These are phyloP conservation scores for Alternaria sp. DNA, from an alignment of 2,329 filamentous ascomycete species.

Conservation along the genomic window DNA sequence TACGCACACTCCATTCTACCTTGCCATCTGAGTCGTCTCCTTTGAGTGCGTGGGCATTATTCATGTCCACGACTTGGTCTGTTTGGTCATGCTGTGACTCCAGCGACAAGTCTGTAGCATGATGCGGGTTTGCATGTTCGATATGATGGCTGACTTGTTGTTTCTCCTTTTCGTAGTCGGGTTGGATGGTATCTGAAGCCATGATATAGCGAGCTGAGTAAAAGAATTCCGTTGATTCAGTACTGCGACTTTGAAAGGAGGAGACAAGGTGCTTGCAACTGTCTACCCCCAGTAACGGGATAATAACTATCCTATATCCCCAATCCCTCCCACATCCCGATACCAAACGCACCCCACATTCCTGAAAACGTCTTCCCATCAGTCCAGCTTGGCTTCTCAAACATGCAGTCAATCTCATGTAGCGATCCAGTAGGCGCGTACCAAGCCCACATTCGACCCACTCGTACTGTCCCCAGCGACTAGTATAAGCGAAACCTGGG, in stretches of 20 bases:
- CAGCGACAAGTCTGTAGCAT: slow-evolving; percentile 24
- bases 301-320: not conserved
- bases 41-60: slow-evolving; percentile 45
- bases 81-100: slow-evolving; percentile 33
- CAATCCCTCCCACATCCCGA: not conserved
- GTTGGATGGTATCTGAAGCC: not conserved
- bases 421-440: not conserved
- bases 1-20: slow-evolving; percentile 43
- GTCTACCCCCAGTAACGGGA: not conserved
- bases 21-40: slow-evolving; percentile 51
- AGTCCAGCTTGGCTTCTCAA: slow-evolving; percentile 8
- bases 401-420: not conserved
- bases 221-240: not conserved
- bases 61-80: slow-evolving; percentile 41
- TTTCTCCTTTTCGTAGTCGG: slow-evolving; percentile 30
- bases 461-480: not conserved
- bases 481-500: slow-evolving; percentile 24
- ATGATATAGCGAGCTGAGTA: not conserved
- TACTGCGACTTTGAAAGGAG: not conserved
- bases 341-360: slow-evolving; percentile 1
- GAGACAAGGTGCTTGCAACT: not conserved
- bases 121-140: slow-evolving; percentile 28
- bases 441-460: slow-evolving; percentile 4
- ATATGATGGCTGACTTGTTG: slow-evolving; percentile 30
- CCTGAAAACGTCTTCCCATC: slow-evolving; percentile 8